Evolutionary conservation across 1,139 yeast genomes (phyloP).

Genomic region (Candida tunisiensis): DNA sequence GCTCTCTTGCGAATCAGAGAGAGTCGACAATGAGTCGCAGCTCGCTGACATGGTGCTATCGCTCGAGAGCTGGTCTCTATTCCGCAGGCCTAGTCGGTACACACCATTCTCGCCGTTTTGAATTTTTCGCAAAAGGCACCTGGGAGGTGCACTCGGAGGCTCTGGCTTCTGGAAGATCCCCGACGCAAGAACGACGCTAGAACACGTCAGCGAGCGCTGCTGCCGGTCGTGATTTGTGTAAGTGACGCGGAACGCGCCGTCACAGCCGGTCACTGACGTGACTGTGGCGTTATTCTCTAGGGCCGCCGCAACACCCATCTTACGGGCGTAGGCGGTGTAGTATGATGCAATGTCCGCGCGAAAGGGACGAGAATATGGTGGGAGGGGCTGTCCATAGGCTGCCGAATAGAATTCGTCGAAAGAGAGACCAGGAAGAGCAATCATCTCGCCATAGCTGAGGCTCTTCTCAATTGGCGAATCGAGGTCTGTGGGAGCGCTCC

Average conservation of each 20-base stretch:
- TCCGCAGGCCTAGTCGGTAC: too few relatives aligned
- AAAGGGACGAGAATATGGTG: conserved; percentile 14
- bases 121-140: too few relatives aligned
- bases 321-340: conserved; percentile 12
- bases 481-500: conserved; percentile 13
- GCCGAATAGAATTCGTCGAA: conserved; percentile 11
- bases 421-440: conserved; percentile 18
- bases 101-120: too few relatives aligned
- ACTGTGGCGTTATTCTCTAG: conserved; percentile 1
- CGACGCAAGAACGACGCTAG: conserved; percentile 15
- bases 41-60: background rate
- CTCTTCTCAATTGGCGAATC: conserved; percentile 9
- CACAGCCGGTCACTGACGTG: conserved; percentile 1
- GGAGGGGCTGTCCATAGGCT: conserved; percentile 5
- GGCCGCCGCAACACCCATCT: conserved; percentile 9
- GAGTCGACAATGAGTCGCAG: background rate
- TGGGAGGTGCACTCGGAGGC: background rate
- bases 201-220: conserved; percentile 3
- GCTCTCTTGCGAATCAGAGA: too few relatives aligned
- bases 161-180: conserved; percentile 15
- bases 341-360: conserved; percentile 16
- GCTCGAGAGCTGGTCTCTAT: background rate
- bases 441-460: conserved; percentile 20
- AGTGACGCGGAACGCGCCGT: conserved; percentile 1
- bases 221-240: conserved; percentile 1